Evolutionary conservation across 768 basidiomycete genomes (phyloP).

Genomic region (Lactifluus pinguis): DNA sequence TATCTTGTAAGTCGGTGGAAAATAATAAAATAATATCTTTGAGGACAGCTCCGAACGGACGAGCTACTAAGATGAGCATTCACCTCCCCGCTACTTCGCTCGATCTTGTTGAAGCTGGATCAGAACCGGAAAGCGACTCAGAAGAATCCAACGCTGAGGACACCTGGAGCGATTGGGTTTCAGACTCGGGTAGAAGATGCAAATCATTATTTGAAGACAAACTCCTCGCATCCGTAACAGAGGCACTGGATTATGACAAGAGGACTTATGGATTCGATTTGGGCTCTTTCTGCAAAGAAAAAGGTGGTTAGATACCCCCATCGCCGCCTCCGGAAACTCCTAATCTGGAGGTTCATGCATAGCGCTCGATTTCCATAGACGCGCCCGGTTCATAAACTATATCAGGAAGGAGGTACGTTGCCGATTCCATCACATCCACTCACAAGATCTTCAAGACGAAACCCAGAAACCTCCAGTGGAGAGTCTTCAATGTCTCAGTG

Average conservation of each 20-base stretch:
- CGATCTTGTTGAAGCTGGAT: background rate
- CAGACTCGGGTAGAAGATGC: slow-evolving; percentile 52
- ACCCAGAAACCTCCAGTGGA: slow-evolving; percentile 36
- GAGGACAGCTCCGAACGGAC: too few species aligned
- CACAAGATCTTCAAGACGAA: background rate
- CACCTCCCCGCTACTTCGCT: slow-evolving; percentile 11
- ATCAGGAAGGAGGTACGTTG: slow-evolving; percentile 62
- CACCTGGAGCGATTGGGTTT: slow-evolving; percentile 74
- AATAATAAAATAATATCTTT: background rate
- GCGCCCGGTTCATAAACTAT: slow-evolving; percentile 79
- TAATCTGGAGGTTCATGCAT: slow-evolving; percentile 3
- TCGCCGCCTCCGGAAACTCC: background rate
- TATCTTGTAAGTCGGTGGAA: background rate
- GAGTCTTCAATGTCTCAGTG: slow-evolving; percentile 40
- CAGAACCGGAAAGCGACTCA: background rate
- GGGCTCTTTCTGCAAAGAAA: slow-evolving; percentile 38
- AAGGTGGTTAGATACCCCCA: slow-evolving; percentile 34
- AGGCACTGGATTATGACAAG: slow-evolving; percentile 56
- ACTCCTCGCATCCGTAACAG: slow-evolving; percentile 46
- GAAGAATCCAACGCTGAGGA: slow-evolving; percentile 37
- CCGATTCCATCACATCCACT: background rate
- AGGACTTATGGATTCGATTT: slow-evolving; percentile 55
- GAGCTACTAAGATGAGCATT: slow-evolving; percentile 4
- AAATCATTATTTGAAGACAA: slow-evolving; percentile 70
- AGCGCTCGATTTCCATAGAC: slow-evolving; percentile 73